phyloP scores from a whole-genome alignment of 257 asterid species.

The Ajuga chamaepitys region DNA sequence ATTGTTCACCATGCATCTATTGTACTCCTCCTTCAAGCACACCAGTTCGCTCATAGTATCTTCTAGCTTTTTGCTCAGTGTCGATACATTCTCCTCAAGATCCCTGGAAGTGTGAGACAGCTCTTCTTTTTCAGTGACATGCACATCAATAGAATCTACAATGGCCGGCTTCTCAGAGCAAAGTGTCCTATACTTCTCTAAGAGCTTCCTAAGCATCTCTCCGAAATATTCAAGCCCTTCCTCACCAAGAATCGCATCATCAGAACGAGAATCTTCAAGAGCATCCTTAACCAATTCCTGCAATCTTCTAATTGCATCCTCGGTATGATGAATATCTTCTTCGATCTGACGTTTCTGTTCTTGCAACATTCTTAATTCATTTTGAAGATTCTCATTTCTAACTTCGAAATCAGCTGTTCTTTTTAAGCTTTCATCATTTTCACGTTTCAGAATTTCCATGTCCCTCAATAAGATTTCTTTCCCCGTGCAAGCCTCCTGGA shows the following conservation, averaged over 20 bases:
- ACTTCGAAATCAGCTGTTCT: constrained; percentile 30
- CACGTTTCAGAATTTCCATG: constrained; percentile 46
- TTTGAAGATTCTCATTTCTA: constrained; percentile 40
- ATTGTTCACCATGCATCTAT: constrained; percentile 28
- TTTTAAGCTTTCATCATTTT: constrained; percentile 36
- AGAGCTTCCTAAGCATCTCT: constrained; percentile 49
- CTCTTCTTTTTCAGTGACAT: constrained; percentile 28
- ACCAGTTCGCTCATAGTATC: constrained; percentile 32
- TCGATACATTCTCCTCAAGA: constrained; percentile 32
- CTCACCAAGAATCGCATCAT: constrained; percentile 35
- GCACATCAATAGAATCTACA: constrained; percentile 34
- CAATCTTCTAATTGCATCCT: constrained; percentile 46
- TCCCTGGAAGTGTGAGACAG: constrained; percentile 29
- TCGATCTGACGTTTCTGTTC: constrained; percentile 49
- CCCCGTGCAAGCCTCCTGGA: constrained; percentile 47
- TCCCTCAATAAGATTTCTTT: constrained; percentile 54
- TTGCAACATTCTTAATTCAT: constrained; percentile 44
- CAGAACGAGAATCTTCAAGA: constrained; percentile 48
- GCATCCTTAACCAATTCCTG: constrained; percentile 51
- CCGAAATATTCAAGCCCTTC: constrained; percentile 50
- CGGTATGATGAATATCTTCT: constrained; percentile 43
- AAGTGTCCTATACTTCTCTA: constrained; percentile 48
- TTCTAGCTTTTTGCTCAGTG: constrained; percentile 27
- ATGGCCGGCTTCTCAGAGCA: constrained; percentile 26
- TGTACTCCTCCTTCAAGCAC: constrained; percentile 69